Conservation (phyloP, 2,329 filamentous ascomycete species). For the Alternaria brassicicola region DNA sequence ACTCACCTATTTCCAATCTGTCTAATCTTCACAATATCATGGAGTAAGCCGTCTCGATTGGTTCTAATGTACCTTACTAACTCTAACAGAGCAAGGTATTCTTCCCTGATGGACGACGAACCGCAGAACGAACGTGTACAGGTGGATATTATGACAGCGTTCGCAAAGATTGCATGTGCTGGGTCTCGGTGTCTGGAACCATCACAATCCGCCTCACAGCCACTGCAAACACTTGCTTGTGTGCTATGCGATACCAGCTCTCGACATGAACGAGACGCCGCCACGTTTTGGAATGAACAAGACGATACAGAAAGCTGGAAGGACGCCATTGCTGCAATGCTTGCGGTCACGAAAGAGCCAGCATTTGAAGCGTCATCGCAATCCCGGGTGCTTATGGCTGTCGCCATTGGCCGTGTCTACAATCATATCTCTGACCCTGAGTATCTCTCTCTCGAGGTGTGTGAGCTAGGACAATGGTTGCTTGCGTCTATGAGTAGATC, state of each 20-base stretch:
- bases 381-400: slow-evolving; percentile 41
- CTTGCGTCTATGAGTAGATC: slow-evolving; percentile 83
- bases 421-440: slow-evolving; percentile 66
- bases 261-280: neutral
- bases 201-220: neutral
- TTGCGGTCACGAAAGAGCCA: slow-evolving; percentile 36
- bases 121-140: slow-evolving; percentile 27
- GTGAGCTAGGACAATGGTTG: slow-evolving; percentile 77
- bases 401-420: slow-evolving; percentile 67
- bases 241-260: slow-evolving; percentile 32
- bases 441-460: slow-evolving; percentile 70
- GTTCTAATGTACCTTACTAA: slow-evolving; percentile 11
- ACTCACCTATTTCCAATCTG: slow-evolving; percentile 28
- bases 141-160: slow-evolving; percentile 34
- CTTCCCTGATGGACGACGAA: slow-evolving; percentile 19
- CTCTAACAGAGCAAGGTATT: slow-evolving; percentile 31
- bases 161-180: slow-evolving; percentile 45
- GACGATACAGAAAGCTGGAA: slow-evolving; percentile 39
- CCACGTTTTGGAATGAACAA: slow-evolving; percentile 34
- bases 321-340: slow-evolving; percentile 37
- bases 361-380: slow-evolving; percentile 39
- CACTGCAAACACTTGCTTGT: slow-evolving; percentile 28
- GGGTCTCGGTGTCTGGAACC: slow-evolving; percentile 31
- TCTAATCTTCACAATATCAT: slow-evolving; percentile 33
- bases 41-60: slow-evolving; percentile 25